phyloP scores from a whole-genome alignment of 169 alveolate species.

The Eimeria maxima region DNA sequence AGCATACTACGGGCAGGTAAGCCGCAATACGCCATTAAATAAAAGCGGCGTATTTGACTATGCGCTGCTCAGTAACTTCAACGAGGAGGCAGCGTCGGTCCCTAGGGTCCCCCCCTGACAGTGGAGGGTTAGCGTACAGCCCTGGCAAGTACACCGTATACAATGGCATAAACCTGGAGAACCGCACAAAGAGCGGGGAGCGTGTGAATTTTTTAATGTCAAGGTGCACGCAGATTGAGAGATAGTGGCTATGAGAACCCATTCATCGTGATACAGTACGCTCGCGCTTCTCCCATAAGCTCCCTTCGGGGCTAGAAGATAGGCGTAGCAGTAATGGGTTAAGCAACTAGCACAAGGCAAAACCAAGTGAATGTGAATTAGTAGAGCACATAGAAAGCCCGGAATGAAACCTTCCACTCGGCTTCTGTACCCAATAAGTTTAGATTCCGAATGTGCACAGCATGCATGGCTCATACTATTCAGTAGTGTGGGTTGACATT shows the following conservation, averaged over 20 bases:
- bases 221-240: neutral
- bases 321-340: neutral
- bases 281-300: neutral
- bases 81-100: slow-evolving; percentile 45
- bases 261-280: neutral
- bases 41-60: slow-evolving; percentile 24
- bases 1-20: neutral
- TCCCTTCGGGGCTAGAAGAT: neutral
- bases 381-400: neutral
- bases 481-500: neutral
- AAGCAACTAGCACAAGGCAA: neutral
- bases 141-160: slow-evolving; percentile 54
- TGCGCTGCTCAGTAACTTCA: slow-evolving; percentile 49
- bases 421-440: neutral
- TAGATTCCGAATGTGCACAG: neutral
- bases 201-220: neutral
- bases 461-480: neutral
- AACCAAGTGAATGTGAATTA: neutral
- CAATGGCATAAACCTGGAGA: slow-evolving; percentile 41
- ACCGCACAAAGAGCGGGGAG: neutral
- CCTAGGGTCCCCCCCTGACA: slow-evolving; percentile 14
- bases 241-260: neutral
- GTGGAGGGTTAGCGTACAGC: slow-evolving; percentile 60
- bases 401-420: neutral
- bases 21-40: neutral